Evolutionary conservation across 2,329 filamentous ascomycete species (phyloP), one percentile per base, ranked within the genome.

Genomic region (Rhinocladiella similis): DNA sequence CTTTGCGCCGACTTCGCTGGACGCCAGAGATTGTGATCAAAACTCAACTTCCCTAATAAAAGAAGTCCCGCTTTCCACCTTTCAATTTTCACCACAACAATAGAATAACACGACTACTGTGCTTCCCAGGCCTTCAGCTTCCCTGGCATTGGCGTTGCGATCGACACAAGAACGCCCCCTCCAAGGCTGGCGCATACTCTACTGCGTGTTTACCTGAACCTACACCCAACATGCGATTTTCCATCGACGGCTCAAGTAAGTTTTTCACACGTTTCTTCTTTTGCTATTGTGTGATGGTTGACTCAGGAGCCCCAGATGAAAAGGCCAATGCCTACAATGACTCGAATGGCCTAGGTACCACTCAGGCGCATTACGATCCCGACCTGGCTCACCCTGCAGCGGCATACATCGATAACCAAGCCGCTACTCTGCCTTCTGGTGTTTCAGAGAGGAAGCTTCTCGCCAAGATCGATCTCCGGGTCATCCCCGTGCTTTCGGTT

Each of bases 401-500:
- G 14, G 58, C 49, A 13, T 66, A 61, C 50, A 50, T 47, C 25
- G 47, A 63, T 50, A 54, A 33, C 25, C 49, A 65, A 27, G 38
- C 39, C 13, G 48, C 53, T n/a, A 47, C 48, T 16, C 41, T 61
- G 7, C 59, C 63, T 18, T 19, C 53, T 18, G 56, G 54, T 25
- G 50, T 65, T 9, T 59, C 61, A 2, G 87, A 91, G 74, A 76
- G 79, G 62, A 82, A 77, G 65, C 77, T 93, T 57, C 80, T 90
- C 75, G 72, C 79, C 59, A 88, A 86, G 72, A 86, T 92, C 67
- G 89, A 92, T 70, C 69, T 85, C 62, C 84, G 82, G 63, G 79
- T 93, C 50, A 76, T 93, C 50, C 89, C 89, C 0, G 88, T 87
- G 63, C 77, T 93, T 52, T 87, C 83, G 68, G 76, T 91, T 58